A percentile compares a stretch with the other conserved stretches of the same genome.
phyloP scores from a whole-genome alignment of 2,329 filamentous ascomycete species.

The Pestalotiopsis sp. region DNA sequence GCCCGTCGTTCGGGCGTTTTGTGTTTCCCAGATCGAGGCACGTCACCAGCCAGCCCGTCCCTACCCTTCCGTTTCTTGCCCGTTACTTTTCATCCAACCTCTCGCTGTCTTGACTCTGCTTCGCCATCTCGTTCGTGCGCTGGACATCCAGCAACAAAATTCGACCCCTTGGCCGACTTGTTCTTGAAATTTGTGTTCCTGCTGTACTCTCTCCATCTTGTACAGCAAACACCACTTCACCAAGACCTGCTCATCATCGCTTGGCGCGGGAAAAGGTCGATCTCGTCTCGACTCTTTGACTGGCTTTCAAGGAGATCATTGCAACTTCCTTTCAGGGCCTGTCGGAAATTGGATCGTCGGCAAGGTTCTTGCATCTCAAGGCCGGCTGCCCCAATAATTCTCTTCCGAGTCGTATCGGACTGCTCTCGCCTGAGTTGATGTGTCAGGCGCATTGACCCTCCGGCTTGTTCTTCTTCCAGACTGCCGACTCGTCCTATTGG shows the following conservation, averaged over 20 bases:
- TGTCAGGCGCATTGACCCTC: constrained; percentile 10
- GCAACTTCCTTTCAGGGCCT: neutral
- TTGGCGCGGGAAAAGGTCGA: neutral
- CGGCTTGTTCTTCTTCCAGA: constrained; percentile 10
- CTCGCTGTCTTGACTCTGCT: neutral
- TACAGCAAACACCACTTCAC: neutral
- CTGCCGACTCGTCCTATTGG: neutral
- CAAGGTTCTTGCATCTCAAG: neutral
- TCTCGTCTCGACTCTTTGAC: neutral
- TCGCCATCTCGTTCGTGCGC: neutral
- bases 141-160: neutral
- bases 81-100: neutral
- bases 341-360: neutral
- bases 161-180: neutral
- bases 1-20: neutral
- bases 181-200: neutral
- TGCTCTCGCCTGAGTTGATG: neutral
- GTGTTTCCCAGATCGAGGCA: neutral
- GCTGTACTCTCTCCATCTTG: neutral
- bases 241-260: neutral
- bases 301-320: neutral
- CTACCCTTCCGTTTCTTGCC: neutral
- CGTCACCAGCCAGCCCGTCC: neutral
- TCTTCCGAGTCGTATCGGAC: constrained; percentile 1
- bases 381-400: neutral